These are phyloP conservation scores for Biscutella laevigata DNA, from an alignment of 441 rosid genomes.

Conservation along the genomic window DNA sequence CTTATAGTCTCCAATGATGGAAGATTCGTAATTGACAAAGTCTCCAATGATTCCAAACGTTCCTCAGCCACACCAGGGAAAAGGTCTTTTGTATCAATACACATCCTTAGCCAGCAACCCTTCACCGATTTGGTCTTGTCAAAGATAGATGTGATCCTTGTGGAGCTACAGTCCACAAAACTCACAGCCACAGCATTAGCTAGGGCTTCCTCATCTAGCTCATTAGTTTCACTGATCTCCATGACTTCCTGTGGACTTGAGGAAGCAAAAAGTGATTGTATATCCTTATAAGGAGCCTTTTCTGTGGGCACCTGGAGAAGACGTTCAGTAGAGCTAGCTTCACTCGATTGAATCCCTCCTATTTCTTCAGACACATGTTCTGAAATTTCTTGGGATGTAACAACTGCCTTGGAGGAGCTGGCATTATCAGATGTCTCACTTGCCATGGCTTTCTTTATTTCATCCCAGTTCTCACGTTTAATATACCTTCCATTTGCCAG, in stretches of 20 bases:
- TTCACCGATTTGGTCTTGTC: conserved; percentile 19
- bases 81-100: conserved; percentile 26
- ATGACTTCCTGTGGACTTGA: background rate
- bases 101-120: conserved; percentile 35
- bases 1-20: conserved; percentile 23
- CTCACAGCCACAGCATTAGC: conserved; percentile 28
- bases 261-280: conserved; percentile 2
- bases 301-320: background rate
- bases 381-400: background rate
- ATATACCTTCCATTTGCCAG: conserved; percentile 26
- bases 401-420: background rate
- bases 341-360: background rate
- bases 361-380: background rate
- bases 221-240: conserved; percentile 32
- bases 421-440: background rate
- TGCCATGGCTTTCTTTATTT: background rate
- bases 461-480: conserved; percentile 8
- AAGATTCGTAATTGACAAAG: conserved; percentile 37
- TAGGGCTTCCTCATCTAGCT: conserved; percentile 17
- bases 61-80: conserved; percentile 21
- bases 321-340: background rate
- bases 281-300: conserved; percentile 14
- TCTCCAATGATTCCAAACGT: conserved; percentile 24
- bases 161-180: conserved; percentile 24
- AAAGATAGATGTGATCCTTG: conserved; percentile 25